Evolutionary conservation across 1,284 basidiomycete genomes (phyloP).

Genomic region (Papiliotrema flavescens): DNA sequence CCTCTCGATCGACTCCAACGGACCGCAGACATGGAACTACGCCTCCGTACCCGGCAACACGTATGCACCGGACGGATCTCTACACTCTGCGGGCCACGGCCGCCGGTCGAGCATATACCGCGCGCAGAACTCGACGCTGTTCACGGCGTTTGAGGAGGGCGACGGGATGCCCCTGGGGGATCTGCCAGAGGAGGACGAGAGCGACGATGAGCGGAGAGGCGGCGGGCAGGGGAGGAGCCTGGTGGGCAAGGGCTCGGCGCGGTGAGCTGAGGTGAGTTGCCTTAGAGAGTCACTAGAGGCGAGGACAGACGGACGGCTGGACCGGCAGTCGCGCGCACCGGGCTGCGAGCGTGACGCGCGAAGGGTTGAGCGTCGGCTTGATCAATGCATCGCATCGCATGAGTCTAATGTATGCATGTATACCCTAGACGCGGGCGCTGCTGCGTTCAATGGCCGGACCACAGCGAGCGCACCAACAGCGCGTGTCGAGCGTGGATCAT

Average conservation of each 20-base stretch:
- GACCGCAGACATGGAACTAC: slow-evolving; percentile 35
- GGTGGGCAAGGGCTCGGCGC: slow-evolving; percentile 23
- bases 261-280: slow-evolving; percentile 23
- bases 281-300: neutral
- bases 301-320: neutral
- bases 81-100: slow-evolving; percentile 49
- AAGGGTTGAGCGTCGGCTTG: neutral
- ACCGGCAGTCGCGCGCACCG: neutral
- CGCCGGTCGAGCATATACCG: slow-evolving; percentile 59
- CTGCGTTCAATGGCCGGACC: no score
- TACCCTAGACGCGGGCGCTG: neutral
- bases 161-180: slow-evolving; percentile 43
- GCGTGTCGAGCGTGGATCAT: no score
- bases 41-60: slow-evolving; percentile 35
- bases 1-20: slow-evolving; percentile 44
- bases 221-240: slow-evolving; percentile 19
- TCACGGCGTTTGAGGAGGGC: slow-evolving; percentile 47
- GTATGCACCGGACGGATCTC: slow-evolving; percentile 43
- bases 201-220: slow-evolving; percentile 26
- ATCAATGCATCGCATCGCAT: neutral
- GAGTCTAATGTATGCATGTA: slow-evolving; percentile 6
- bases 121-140: slow-evolving; percentile 53
- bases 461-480: no score
- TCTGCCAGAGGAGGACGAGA: slow-evolving; percentile 46
- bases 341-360: neutral